Conservation (phyloP, 2,329 filamentous ascomycete species). For the Neofusicoccum sp. region DNA sequence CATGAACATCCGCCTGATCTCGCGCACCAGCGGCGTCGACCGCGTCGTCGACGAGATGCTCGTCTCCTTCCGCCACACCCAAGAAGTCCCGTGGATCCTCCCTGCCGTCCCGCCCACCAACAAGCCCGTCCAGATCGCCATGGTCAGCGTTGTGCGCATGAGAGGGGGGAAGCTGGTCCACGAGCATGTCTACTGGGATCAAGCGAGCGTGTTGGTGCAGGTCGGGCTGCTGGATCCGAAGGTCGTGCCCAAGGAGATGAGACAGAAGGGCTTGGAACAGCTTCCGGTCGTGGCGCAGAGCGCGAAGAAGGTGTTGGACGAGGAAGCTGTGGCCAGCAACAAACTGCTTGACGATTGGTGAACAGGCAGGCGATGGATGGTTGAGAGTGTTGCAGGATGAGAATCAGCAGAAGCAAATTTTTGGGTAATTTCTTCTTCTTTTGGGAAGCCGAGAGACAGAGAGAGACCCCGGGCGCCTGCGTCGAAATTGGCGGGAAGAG, state of each 20-base stretch:
- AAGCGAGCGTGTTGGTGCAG: constrained; percentile 60
- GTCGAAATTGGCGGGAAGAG: no score
- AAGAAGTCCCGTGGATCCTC: constrained; percentile 61
- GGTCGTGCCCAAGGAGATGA: constrained; percentile 49
- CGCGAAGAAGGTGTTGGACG: constrained; percentile 47
- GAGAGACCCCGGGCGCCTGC: background rate
- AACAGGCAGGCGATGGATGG: background rate
- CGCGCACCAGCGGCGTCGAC: constrained; percentile 59
- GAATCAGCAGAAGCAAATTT: background rate
- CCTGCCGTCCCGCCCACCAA: constrained; percentile 59
- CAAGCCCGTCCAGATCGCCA: constrained; percentile 57
- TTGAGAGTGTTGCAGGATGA: background rate
- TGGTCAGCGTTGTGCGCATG: constrained; percentile 59
- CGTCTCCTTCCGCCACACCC: constrained; percentile 58
- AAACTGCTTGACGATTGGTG: constrained; percentile 34
- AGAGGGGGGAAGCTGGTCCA: constrained; percentile 56
- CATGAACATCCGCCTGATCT: constrained; percentile 57
- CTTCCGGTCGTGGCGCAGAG: constrained; percentile 44
- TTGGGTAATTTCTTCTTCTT: background rate
- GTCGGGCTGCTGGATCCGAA: constrained; percentile 59
- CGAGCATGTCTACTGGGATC: constrained; percentile 64
- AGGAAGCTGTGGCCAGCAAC: constrained; percentile 36
- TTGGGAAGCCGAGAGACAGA: background rate
- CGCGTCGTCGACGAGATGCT: constrained; percentile 63
- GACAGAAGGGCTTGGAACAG: constrained; percentile 41